Percentiles rank a stretch among this genome's conserved stretches.
Evolutionary conservation across 106 monocot species (phyloP).

Genomic region (Narthecium ossifragum): DNA sequence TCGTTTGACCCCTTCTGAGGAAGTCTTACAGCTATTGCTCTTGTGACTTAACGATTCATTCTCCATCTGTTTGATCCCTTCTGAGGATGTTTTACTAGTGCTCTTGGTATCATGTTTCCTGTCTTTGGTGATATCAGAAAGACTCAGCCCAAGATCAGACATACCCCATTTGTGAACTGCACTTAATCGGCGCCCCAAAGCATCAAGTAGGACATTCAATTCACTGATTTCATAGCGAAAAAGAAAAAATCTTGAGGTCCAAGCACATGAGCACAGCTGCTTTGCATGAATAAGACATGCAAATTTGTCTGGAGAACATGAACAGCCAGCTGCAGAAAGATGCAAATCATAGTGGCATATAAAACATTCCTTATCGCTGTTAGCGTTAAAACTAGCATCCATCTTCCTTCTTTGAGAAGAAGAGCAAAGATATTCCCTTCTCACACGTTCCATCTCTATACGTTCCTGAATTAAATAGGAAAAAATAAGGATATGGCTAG

Average conservation of each 20-base stretch:
- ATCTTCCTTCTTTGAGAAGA: conserved; percentile 62
- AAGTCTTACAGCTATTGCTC: no score
- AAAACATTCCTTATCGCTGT: conserved; percentile 70
- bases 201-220: conserved; percentile 63
- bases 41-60: background rate
- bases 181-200: conserved; percentile 65
- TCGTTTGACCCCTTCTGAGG: conserved; percentile 10
- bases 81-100: conserved; percentile 11
- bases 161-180: conserved; percentile 75
- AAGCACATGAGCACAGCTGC: conserved; percentile 64
- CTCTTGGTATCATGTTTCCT: conserved; percentile 10
- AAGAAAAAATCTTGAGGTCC: conserved; percentile 46
- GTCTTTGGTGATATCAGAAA: conserved; percentile 11
- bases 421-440: conserved; percentile 46
- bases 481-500: background rate
- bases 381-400: conserved; percentile 58
- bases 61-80: conserved; percentile 12
- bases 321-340: conserved; percentile 72
- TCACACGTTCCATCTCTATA: conserved; percentile 39
- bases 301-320: conserved; percentile 62
- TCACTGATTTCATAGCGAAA: conserved; percentile 81
- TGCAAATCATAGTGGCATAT: conserved; percentile 85
- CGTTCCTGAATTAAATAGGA: conserved; percentile 34
- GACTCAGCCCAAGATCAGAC: conserved; percentile 59
- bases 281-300: conserved; percentile 79